A percentile compares a stretch with the other conserved stretches of the same genome.
Conservation (phyloP, 139 green algal genomes). For the Haematococcus lacustris region DNA sequence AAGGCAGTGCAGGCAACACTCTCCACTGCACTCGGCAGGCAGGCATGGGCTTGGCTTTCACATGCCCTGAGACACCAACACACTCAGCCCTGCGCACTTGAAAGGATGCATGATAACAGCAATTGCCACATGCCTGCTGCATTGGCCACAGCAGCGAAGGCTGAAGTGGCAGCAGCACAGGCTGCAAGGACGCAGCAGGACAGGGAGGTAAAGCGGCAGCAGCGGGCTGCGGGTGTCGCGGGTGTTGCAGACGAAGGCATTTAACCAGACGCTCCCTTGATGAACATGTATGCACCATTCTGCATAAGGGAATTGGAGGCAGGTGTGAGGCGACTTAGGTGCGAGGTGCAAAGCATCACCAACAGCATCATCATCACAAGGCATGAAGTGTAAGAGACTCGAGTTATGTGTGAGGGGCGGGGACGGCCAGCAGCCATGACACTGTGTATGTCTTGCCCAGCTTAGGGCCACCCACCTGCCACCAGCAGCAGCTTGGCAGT, state of each 20-base stretch:
- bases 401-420: not conserved
- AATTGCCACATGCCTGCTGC: too few species aligned
- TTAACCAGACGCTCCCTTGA: too few species aligned
- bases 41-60: not conserved
- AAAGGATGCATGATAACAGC: not conserved
- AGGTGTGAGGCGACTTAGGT: not conserved
- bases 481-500: conserved; percentile 5
- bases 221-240: too few species aligned
- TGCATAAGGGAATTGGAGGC: not conserved
- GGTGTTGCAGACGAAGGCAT: too few species aligned
- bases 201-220: too few species aligned
- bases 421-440: not conserved
- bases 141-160: not conserved
- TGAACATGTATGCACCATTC: not conserved
- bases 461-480: conserved; percentile 4
- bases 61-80: not conserved
- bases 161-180: not conserved
- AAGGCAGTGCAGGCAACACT: not conserved
- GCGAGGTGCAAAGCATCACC: not conserved
- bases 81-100: not conserved
- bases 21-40: not conserved
- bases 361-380: not conserved
- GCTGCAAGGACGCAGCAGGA: too few species aligned
- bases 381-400: not conserved
- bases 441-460: not conserved